Conservation (phyloP, 306 rosid genomes). For the Datisca glomerata region DNA sequence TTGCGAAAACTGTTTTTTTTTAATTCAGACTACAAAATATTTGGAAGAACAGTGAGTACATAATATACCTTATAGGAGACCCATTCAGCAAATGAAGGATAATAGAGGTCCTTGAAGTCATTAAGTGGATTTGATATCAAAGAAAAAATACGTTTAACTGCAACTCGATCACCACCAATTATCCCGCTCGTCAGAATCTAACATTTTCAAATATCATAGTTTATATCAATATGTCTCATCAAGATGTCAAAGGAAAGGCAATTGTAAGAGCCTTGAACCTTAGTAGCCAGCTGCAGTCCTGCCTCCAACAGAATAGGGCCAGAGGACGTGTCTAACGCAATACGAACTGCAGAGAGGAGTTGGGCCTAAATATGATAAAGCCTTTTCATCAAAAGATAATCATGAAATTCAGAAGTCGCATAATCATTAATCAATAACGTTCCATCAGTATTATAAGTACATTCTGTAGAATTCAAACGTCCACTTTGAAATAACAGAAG, state of each 20-base stretch:
- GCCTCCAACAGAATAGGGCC: conserved; percentile 94
- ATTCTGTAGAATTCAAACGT: too few relatives aligned
- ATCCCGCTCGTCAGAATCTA: conserved; percentile 95
- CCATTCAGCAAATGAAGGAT: conserved; percentile 99
- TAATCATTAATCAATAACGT: too few relatives aligned
- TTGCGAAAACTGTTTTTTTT: neutral
- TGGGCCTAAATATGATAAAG: conserved; percentile 61
- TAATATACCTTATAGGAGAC: conserved; percentile 81
- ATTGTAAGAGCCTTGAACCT: conserved; percentile 34
- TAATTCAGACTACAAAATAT: too few relatives aligned
- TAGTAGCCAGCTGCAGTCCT: conserved; percentile 92
- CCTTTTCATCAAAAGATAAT: conserved; percentile 19
- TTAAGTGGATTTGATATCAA: conserved; percentile 80
- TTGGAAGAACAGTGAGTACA: conserved; percentile 9
- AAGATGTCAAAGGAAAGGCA: conserved; percentile 4
- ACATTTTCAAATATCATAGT: conserved; percentile 12
- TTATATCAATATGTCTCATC: neutral
- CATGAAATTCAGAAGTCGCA: conserved; percentile 14
- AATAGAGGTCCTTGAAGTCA: conserved; percentile 82
- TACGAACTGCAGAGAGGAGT: conserved; percentile 91
- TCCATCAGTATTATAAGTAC: too few relatives aligned
- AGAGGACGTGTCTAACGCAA: conserved; percentile 74
- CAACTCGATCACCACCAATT: conserved; percentile 80
- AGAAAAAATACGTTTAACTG: conserved; percentile 80
- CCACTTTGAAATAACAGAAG: too few relatives aligned